These are phyloP conservation scores for Melanogaster broomeanus DNA, from an alignment of 768 basidiomycete species.

Conservation along the genomic window DNA sequence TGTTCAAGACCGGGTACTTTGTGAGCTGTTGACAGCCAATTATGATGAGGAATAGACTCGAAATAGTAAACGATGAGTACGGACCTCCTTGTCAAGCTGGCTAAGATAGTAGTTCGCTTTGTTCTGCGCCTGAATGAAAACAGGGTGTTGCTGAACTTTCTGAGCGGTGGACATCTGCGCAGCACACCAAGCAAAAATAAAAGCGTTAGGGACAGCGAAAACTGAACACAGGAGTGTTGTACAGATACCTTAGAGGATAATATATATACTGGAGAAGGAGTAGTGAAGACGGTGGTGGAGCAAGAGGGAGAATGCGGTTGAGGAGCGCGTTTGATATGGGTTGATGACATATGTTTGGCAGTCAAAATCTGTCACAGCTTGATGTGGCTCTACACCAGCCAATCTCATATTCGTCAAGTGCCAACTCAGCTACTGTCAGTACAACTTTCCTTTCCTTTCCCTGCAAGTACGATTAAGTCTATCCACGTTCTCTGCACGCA, in stretches of 20 bases:
- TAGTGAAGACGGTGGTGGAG: conserved; percentile 22
- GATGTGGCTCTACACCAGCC: conserved; percentile 4
- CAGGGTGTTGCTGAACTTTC: conserved; percentile 87
- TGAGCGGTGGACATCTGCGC: conserved; percentile 74
- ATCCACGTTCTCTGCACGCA: conserved; percentile 2
- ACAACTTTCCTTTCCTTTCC: too few species aligned
- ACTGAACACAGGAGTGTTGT: not conserved
- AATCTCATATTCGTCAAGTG: conserved; percentile 5
- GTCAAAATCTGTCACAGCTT: conserved; percentile 45
- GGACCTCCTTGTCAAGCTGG: conserved; percentile 97
- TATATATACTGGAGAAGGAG: conserved; percentile 12
- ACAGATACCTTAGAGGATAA: conserved; percentile 11
- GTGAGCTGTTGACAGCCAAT: conserved; percentile 50
- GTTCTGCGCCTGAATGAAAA: conserved; percentile 80
- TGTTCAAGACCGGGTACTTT: conserved; percentile 85
- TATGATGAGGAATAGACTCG: not conserved
- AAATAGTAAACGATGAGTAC: conserved; percentile 19
- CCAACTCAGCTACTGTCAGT: not conserved
- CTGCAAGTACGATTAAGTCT: conserved; percentile 5
- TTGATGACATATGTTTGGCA: conserved; percentile 68
- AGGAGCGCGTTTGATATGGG: conserved; percentile 41
- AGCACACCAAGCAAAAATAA: not conserved
- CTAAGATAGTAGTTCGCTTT: conserved; percentile 78
- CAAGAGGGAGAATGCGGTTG: conserved; percentile 20
- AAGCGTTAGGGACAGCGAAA: not conserved